These are phyloP conservation scores for Fusarium agapanthi DNA, from an alignment of 2,329 filamentous ascomycete genomes.

Conservation along the genomic window DNA sequence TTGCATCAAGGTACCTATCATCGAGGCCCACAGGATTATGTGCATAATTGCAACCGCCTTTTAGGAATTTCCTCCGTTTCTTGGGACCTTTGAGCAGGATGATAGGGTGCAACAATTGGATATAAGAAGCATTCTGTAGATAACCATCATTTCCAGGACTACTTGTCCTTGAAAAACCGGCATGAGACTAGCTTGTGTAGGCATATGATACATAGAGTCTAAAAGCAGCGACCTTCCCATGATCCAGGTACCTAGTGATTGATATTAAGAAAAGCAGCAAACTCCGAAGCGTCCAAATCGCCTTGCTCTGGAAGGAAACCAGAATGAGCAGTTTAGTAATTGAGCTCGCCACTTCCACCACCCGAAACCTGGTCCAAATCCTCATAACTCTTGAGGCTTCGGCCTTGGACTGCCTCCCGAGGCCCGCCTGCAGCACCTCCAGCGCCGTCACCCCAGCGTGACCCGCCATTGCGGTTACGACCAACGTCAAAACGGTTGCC, in stretches of 20 bases:
- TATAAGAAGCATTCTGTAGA: neutral
- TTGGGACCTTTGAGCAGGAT: neutral
- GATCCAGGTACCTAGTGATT: conserved; percentile 21
- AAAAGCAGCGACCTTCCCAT: neutral
- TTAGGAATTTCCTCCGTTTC: neutral
- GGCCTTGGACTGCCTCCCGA: conserved; percentile 88
- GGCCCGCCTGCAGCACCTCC: conserved; percentile 83
- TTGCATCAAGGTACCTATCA: neutral
- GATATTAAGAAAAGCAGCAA: conserved; percentile 25
- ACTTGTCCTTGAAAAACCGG: neutral
- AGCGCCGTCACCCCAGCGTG: conserved; percentile 78
- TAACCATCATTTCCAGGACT: neutral
- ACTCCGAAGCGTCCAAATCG: conserved; percentile 20
- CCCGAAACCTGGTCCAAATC: conserved; percentile 88
- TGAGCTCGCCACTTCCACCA: conserved; percentile 81
- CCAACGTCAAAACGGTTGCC: conserved; percentile 62
- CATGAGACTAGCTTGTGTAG: conserved; percentile 15
- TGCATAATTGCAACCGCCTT: neutral
- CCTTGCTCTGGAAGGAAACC: neutral
- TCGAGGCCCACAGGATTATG: too few relatives aligned
- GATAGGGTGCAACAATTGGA: too few relatives aligned
- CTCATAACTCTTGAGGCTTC: conserved; percentile 96
- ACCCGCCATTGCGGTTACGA: conserved; percentile 59
- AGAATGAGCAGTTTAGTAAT: conserved; percentile 71
- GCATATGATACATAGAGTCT: conserved; percentile 38